These are phyloP conservation scores for Tardiomyces depauwii DNA, from an alignment of 1,139 yeast species.

Conservation along the genomic window DNA sequence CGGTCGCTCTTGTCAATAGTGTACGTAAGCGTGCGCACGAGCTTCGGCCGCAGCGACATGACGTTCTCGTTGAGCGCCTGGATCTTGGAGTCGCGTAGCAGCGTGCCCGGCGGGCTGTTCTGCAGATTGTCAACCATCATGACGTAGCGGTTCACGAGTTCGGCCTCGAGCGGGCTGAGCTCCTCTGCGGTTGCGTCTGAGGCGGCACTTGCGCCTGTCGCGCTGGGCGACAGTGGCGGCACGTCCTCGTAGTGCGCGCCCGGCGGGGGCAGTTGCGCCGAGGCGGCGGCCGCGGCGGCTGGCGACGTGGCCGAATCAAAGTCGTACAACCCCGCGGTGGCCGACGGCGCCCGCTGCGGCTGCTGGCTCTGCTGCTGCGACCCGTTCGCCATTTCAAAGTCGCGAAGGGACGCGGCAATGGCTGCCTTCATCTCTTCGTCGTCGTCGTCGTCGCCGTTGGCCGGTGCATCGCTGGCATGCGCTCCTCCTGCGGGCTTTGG, in stretches of 20 bases:
- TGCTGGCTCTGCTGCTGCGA: constrained; percentile 22
- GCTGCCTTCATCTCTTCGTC: constrained; percentile 93
- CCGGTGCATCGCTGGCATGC: constrained; percentile 4
- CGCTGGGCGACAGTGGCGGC: constrained; percentile 4
- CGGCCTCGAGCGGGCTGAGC: constrained; percentile 51
- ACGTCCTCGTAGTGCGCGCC: not conserved
- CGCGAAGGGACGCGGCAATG: constrained; percentile 82
- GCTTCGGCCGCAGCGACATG: constrained; percentile 58
- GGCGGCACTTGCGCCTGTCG: constrained; percentile 3
- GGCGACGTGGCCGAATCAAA: constrained; percentile 6
- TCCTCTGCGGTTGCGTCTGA: constrained; percentile 16
- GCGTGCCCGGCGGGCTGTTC: constrained; percentile 41
- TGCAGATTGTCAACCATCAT: constrained; percentile 48
- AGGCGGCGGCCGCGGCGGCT: constrained; percentile 2
- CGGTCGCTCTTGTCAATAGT: constrained; percentile 58
- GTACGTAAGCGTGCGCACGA: constrained; percentile 53
- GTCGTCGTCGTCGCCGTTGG: constrained; percentile 42
- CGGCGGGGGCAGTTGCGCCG: constrained; percentile 5
- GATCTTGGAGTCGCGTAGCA: constrained; percentile 49
- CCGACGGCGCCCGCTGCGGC: not conserved
- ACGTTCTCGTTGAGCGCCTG: constrained; percentile 57
- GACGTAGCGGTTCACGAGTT: constrained; percentile 57
- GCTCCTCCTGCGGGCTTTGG: constrained; percentile 9
- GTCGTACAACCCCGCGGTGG: not conserved
- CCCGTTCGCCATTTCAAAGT: constrained; percentile 36